Evolutionary conservation across 176 grass and related monocot species (phyloP).

Genomic region (Eragrostis nindensis): DNA sequence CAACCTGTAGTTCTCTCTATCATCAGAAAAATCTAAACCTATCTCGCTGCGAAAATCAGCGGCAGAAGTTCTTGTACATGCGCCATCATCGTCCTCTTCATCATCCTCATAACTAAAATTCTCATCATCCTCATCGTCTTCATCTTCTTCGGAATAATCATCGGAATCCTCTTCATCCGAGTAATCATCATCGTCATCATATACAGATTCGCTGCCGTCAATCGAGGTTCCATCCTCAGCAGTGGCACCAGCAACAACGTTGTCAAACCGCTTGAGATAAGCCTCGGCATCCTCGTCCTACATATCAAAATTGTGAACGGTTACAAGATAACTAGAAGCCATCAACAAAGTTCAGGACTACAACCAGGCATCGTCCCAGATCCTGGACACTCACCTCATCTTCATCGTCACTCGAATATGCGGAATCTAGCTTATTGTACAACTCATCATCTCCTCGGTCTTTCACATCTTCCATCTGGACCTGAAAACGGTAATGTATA

Average conservation of each 20-base stretch:
- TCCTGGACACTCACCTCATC: conserved; percentile 56
- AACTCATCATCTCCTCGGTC: conserved; percentile 70
- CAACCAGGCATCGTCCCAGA: not conserved
- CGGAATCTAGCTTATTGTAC: conserved; percentile 72
- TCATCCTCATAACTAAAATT: not conserved
- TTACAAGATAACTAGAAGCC: not conserved
- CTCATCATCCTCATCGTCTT: not conserved
- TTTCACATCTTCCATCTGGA: conserved; percentile 70
- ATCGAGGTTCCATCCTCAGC: conserved; percentile 14
- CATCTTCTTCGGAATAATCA: conserved; percentile 12
- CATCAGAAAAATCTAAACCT: not conserved
- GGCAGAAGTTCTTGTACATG: not conserved
- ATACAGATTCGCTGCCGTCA: not conserved
- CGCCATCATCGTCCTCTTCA: not conserved
- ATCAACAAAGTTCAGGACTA: not conserved
- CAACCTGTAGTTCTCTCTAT: not conserved
- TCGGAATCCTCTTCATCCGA: conserved; percentile 28
- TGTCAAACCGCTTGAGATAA: conserved; percentile 51
- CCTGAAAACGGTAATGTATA: conserved; percentile 47
- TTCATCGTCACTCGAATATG: conserved; percentile 81
- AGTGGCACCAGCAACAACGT: no score
- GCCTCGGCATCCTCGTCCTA: conserved; percentile 54
- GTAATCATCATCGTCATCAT: conserved; percentile 23
- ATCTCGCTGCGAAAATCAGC: not conserved
- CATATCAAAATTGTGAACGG: not conserved